These are phyloP conservation scores for Magnaporthiopsis rhizophila DNA, from an alignment of 2,329 filamentous ascomycete species.

Conservation along the genomic window DNA sequence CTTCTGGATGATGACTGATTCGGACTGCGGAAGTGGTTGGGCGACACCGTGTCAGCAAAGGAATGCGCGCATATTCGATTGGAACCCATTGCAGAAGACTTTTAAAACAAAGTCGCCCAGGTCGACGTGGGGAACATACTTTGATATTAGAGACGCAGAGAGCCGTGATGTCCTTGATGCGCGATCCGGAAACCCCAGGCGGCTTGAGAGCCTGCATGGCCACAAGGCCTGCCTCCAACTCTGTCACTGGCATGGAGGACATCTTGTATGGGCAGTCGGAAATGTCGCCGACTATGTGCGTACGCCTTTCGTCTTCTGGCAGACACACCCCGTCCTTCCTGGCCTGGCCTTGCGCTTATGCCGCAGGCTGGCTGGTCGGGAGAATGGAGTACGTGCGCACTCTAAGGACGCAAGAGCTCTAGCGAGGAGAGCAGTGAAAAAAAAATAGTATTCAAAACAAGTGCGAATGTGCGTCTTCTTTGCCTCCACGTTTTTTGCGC, in stretches of 20 bases:
- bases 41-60: constrained; percentile 17
- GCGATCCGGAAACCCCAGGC: constrained; percentile 87
- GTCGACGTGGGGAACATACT: constrained; percentile 46
- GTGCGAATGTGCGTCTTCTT: not conserved
- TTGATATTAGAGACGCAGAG: constrained; percentile 86
- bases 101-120: not conserved
- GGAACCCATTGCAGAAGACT: not conserved
- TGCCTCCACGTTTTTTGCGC: not conserved
- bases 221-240: constrained; percentile 83
- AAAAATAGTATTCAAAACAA: not conserved
- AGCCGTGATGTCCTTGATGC: constrained; percentile 78
- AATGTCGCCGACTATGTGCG: constrained; percentile 35
- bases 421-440: not conserved
- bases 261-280: not conserved
- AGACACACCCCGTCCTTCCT: not conserved
- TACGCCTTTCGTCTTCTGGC: not conserved
- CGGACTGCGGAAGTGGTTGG: constrained; percentile 54
- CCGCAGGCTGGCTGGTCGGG: not conserved
- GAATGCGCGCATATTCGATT: not conserved
- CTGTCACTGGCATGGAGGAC: constrained; percentile 72
- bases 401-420: not conserved
- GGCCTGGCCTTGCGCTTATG: not conserved
- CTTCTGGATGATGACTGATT: constrained; percentile 91
- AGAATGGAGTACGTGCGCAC: not conserved
- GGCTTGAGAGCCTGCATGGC: constrained; percentile 88